Base-by-base conservation (phyloP, 805 yeast genomes). In the Sugiyamaella boreocaroliniensis region DNA sequence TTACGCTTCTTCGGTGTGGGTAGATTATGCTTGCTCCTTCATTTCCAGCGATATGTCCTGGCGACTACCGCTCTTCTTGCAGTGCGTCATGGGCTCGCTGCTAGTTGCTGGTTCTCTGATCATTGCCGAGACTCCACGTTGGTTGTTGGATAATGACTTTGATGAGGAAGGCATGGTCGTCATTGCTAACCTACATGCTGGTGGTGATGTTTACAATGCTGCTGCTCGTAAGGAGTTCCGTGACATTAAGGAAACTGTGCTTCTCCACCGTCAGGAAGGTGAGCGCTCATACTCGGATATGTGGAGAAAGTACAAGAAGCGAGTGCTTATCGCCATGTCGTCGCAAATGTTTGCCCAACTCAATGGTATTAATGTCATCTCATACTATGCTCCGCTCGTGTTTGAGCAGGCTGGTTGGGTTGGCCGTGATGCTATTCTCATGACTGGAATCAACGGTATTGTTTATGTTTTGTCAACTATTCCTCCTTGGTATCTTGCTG, bases 381-480 rank as follows among this genome's bases (percentile, higher is more conserved):
- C 95, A 1, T 90, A 90, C 69, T 89, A 89, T 71, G 96, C 97
- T 1, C 96, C 97, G 1, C 72, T 90, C 68, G 95, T 89, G 47
- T 90, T 89, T 68, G 97, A 90, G 67, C 86, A 86, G 61, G 97
- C 97, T 2, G 97, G 97, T 26, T 90, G 97, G 96, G 69, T 77
- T 7, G 97, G 97, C 22, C 75, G 95, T 55, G 80, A 81, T 58
- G 96, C 97, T 2, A 81, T 89, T 56, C 76, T 89, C 57, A 86
- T 89, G 95, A 88, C 97, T 0, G 97, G 97, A 19, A 76, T 86
- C 53, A 84, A 85, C 61, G 76, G 81, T 5, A 55, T 84, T 11
- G 71, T 83, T 34, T 84, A 85, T 63, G 74, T 80, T 54, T 57
- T 70, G 2, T 78, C 88, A 45, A 88, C 96, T 0, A 72, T 89